A percentile compares a stretch with the other conserved stretches of the same genome.
phyloP scores from a whole-genome alignment of 768 basidiomycete species.

The Tulasnella sp. region DNA sequence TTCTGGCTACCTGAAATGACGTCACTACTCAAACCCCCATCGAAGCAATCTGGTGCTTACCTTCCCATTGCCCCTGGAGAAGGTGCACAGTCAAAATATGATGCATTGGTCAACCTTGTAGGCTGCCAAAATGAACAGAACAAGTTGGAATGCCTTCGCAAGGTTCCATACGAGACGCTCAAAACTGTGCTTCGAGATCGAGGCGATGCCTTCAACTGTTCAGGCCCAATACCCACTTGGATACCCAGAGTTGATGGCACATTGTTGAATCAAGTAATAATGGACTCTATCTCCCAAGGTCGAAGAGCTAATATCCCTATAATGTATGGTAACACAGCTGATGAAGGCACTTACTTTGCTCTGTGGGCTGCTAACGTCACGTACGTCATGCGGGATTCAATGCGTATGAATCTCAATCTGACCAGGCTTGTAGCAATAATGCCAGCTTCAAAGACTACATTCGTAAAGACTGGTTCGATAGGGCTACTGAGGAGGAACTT shows the following conservation, averaged over 20 bases:
- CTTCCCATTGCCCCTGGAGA: neutral
- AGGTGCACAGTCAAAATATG: neutral
- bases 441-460: neutral
- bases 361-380: neutral
- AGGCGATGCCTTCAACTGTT: neutral
- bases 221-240: neutral
- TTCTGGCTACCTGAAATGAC: no score
- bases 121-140: neutral
- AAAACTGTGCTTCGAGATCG: neutral
- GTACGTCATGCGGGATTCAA: neutral
- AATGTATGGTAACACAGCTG: neutral
- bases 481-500: neutral
- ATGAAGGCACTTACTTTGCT: constrained; percentile 1
- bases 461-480: neutral
- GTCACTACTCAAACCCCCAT: neutral
- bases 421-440: neutral
- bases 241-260: constrained; percentile 6
- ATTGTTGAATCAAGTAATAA: neutral
- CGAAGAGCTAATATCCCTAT: neutral
- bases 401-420: neutral
- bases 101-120: neutral
- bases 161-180: neutral
- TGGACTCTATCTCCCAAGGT: neutral
- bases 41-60: neutral
- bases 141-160: constrained; percentile 1